phyloP scores from a whole-genome alignment of 257 asterid genomes.

The Gynochthodes officinalis region DNA sequence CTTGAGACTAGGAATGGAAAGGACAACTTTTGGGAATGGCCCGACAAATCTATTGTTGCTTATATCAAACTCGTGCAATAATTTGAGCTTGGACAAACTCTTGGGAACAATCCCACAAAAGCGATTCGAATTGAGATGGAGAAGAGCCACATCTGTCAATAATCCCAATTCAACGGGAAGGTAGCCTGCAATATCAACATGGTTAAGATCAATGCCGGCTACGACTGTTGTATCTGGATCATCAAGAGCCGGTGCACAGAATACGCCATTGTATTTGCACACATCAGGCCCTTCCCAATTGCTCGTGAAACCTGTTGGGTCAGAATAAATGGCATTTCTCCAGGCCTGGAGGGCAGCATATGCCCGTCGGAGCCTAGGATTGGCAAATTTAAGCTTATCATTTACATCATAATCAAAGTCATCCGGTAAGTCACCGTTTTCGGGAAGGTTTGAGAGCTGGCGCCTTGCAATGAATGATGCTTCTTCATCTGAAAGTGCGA shows the following conservation, averaged over 20 bases:
- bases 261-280: constrained; percentile 34
- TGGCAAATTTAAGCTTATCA: background rate
- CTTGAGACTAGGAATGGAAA: constrained; percentile 23
- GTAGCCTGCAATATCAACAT: constrained; percentile 34
- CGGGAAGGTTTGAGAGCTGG: constrained; percentile 24
- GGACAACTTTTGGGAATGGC: constrained; percentile 25
- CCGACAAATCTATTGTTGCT: constrained; percentile 38
- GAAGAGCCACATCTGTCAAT: constrained; percentile 28
- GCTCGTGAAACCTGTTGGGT: constrained; percentile 28
- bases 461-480: constrained; percentile 18
- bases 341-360: constrained; percentile 36
- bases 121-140: constrained; percentile 38
- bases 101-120: constrained; percentile 37
- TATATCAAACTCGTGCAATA: constrained; percentile 29
- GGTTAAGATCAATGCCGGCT: constrained; percentile 40
- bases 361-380: constrained; percentile 29
- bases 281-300: constrained; percentile 44
- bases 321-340: constrained; percentile 32
- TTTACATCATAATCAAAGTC: constrained; percentile 10
- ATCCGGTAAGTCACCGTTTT: constrained; percentile 16
- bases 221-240: constrained; percentile 22
- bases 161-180: constrained; percentile 40
- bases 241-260: constrained; percentile 27
- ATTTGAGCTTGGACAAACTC: constrained; percentile 21
- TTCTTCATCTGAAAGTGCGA: constrained; percentile 22